Evolutionary conservation across 2,329 filamentous ascomycete genomes (phyloP), one percentile per base, ranked within the genome.

Genomic region (Talaromyces sp.): DNA sequence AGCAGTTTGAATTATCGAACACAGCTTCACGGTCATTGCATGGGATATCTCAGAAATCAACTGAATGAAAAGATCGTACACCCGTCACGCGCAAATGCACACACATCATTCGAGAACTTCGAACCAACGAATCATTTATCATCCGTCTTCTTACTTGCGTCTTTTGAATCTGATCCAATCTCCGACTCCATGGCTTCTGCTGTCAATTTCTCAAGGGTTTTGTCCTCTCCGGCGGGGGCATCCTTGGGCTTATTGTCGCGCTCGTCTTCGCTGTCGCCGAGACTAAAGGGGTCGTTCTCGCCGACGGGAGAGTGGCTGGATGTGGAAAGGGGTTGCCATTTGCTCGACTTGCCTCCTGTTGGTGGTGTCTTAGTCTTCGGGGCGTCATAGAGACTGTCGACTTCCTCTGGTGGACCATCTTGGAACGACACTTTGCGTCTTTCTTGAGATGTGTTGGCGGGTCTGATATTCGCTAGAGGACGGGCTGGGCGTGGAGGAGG

Each of bases 181-280:
- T 78, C 77, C 19, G 79, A 79, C 22, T 79, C 73, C 73, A 79
- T 80, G 4, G 80, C 80, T 66, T 82, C 81, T 7, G 76, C 74
- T 5, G 89, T 87, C 1, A 86, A 87, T 75, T 89, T 85, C 81
- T 88, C 90, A 72, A 88, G 76, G 72, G 84, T 85, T 72, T 88
- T 89, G 33, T 84, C 81, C 33, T 65, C 47, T 31, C 61, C 83
- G 77, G 63, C 82, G 81, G 57, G 81, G 72, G 6, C 19, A 65
- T 88, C 87, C 75, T 88, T 89, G 57, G 85, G 84, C 79, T 93
- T 95, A 27, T 56, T 63, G 62, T 93, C 91, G 70, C 90, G 90
- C 78, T 99, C 95, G 70, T 97, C 93, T 70, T 98, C 94, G 73
- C 92, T 96, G 71, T 98, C 94, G 5, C 95, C 95, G 15, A 99